Conservation (phyloP, 441 rosid species). For the Manihot esculenta region DNA sequence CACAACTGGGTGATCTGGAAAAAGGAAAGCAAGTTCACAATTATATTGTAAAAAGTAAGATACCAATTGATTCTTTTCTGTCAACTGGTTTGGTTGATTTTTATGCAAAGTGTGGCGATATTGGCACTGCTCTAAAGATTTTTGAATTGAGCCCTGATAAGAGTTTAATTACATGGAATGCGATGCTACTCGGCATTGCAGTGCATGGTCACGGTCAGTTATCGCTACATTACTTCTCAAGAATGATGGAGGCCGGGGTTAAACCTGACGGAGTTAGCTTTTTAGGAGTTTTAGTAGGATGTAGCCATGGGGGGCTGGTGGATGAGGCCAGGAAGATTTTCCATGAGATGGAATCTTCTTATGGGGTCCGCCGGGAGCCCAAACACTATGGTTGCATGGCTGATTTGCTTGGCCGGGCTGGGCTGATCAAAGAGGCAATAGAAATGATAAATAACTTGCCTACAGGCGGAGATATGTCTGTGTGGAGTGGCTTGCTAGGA, state of each 20-base stretch:
- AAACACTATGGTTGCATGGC: constrained; percentile 77
- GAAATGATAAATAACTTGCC: constrained; percentile 58
- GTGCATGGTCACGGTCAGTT: constrained; percentile 55
- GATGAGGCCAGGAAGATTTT: constrained; percentile 58
- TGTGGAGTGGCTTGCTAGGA: constrained; percentile 71
- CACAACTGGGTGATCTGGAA: constrained; percentile 53
- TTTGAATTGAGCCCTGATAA: constrained; percentile 52
- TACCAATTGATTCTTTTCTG: constrained; percentile 49
- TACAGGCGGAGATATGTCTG: constrained; percentile 47
- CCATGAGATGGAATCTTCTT: constrained; percentile 46
- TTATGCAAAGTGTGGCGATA: constrained; percentile 62
- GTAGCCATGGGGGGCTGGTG: constrained; percentile 71
- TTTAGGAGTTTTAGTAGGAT: constrained; percentile 62
- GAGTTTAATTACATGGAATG: constrained; percentile 59
- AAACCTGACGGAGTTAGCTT: constrained; percentile 56
- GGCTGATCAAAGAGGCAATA: constrained; percentile 55
- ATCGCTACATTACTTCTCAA: constrained; percentile 42
- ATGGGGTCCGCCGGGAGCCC: constrained; percentile 45
- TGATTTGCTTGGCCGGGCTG: constrained; percentile 68
- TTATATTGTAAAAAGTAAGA: constrained; percentile 31
- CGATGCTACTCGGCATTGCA: constrained; percentile 65
- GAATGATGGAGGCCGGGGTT: constrained; percentile 48
- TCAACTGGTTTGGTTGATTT: constrained; percentile 65
- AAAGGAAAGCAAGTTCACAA: constrained; percentile 51
- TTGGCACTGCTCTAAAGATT: constrained; percentile 41